A percentile compares a stretch with the other conserved stretches of the same genome.
These are phyloP conservation scores for Chenopodium formosanum DNA, from an alignment of 148 eudicot species.

Conservation along the genomic window DNA sequence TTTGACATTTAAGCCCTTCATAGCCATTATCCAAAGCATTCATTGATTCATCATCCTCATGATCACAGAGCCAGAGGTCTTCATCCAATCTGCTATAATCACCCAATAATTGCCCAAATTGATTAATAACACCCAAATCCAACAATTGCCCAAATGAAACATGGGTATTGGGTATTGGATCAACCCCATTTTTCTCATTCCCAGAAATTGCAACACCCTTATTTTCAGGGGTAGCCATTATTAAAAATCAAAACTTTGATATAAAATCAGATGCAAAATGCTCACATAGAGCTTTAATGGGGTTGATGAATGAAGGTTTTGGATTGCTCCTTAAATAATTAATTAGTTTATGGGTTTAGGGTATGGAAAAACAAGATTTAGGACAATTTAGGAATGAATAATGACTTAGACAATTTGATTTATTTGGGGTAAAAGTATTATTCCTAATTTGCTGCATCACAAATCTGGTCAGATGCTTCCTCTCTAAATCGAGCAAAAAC, in stretches of 20 bases:
- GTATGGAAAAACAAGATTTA: background rate
- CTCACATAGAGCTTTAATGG: background rate
- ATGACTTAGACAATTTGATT: background rate
- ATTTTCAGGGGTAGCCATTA: slow-evolving; percentile 17
- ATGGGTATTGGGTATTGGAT: background rate
- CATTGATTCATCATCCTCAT: slow-evolving; percentile 13
- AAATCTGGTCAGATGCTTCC: slow-evolving; percentile 12
- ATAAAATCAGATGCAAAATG: background rate
- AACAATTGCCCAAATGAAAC: slow-evolving; percentile 15
- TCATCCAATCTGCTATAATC: slow-evolving; percentile 41
- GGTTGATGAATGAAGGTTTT: background rate
- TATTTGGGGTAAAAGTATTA: background rate
- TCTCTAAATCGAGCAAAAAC: background rate
- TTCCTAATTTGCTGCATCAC: slow-evolving; percentile 20
- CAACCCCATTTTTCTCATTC: slow-evolving; percentile 1
- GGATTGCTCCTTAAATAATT: background rate
- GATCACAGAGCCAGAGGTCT: slow-evolving; percentile 29
- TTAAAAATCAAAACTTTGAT: background rate
- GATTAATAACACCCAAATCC: slow-evolving; percentile 28
- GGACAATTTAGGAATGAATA: background rate
- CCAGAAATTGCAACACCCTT: slow-evolving; percentile 6
- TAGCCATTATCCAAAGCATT: background rate
- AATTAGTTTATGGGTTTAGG: background rate
- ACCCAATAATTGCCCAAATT: slow-evolving; percentile 42
- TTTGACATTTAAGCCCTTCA: slow-evolving; percentile 13